Percentiles rank a stretch among this genome's conserved stretches.
Evolutionary conservation across 257 asterid species (phyloP).

Genomic region (Leptodermis oblonga): DNA sequence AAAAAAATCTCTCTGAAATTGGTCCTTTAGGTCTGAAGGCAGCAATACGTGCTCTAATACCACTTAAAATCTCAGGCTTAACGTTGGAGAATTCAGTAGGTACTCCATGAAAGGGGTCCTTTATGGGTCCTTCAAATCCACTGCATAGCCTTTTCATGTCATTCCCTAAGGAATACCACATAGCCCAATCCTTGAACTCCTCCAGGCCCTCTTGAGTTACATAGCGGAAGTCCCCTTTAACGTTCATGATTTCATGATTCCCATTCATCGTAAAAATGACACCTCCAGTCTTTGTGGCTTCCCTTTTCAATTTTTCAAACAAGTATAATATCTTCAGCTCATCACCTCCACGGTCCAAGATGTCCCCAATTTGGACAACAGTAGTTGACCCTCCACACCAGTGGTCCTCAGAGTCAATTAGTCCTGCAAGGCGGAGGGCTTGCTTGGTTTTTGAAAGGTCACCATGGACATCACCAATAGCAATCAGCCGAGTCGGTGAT

Average conservation of each 20-base stretch:
- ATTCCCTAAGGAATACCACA: slow-evolving; percentile 62
- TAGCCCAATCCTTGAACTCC: slow-evolving; percentile 74
- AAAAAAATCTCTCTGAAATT: slow-evolving; percentile 57
- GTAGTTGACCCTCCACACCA: slow-evolving; percentile 88
- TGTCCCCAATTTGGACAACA: slow-evolving; percentile 87
- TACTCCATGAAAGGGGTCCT: slow-evolving; percentile 52
- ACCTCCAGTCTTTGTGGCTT: slow-evolving; percentile 63
- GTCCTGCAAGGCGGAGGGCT: slow-evolving; percentile 64
- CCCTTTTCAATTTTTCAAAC: slow-evolving; percentile 76
- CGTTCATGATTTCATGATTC: slow-evolving; percentile 89
- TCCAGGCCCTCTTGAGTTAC: slow-evolving; percentile 47
- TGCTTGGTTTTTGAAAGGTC: slow-evolving; percentile 75
- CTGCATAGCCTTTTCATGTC: slow-evolving; percentile 54
- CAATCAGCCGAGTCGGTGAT: slow-evolving; percentile 67
- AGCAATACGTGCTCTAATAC: slow-evolving; percentile 64
- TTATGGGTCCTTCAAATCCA: slow-evolving; percentile 27
- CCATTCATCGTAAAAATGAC: slow-evolving; percentile 78
- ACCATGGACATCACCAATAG: slow-evolving; percentile 94
- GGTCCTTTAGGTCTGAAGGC: slow-evolving; percentile 68
- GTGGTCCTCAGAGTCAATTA: slow-evolving; percentile 51
- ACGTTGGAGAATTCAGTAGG: slow-evolving; percentile 39
- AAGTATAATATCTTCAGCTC: slow-evolving; percentile 79
- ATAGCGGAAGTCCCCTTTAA: slow-evolving; percentile 71
- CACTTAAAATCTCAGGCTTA: slow-evolving; percentile 33
- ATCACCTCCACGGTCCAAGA: slow-evolving; percentile 89